phyloP scores from a whole-genome alignment of 169 alveolate species.

The Plasmodium gaboni region DNA sequence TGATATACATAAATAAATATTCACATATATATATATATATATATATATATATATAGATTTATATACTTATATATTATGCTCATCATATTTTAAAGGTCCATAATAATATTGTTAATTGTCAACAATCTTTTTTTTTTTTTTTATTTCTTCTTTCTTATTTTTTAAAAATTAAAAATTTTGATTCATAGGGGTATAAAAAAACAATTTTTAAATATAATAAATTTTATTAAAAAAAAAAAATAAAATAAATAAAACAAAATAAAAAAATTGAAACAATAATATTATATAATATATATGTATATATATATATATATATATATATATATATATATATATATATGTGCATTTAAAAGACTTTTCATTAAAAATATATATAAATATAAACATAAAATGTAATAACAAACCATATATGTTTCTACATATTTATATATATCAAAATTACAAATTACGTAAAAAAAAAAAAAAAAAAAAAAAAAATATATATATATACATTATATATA shows the following conservation, averaged over 20 bases:
- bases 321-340: slow-evolving; percentile 6
- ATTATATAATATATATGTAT: background rate
- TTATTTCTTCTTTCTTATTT: no score
- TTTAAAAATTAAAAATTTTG: no score
- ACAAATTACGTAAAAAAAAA: slow-evolving; percentile 72
- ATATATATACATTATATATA: slow-evolving; percentile 13
- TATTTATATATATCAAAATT: slow-evolving; percentile 25
- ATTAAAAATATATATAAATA: slow-evolving; percentile 25
- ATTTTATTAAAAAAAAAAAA: slow-evolving; percentile 4
- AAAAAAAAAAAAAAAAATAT: slow-evolving; percentile 15
- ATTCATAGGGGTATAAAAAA: no score
- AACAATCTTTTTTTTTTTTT: no score
- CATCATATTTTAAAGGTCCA: no score
- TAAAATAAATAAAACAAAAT: slow-evolving; percentile 2
- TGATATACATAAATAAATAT: no score
- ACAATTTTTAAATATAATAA: background rate
- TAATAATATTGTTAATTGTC: no score
- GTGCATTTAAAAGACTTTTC: slow-evolving; percentile 33
- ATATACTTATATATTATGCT: no score
- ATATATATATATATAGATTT: no score
- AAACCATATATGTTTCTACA: background rate
- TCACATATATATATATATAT: no score
- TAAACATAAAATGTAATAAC: slow-evolving; percentile 31
- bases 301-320: background rate
- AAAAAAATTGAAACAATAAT: background rate